These are phyloP conservation scores for Copromyces sp. DNA, from an alignment of 495 filamentous ascomycete species.

Conservation along the genomic window DNA sequence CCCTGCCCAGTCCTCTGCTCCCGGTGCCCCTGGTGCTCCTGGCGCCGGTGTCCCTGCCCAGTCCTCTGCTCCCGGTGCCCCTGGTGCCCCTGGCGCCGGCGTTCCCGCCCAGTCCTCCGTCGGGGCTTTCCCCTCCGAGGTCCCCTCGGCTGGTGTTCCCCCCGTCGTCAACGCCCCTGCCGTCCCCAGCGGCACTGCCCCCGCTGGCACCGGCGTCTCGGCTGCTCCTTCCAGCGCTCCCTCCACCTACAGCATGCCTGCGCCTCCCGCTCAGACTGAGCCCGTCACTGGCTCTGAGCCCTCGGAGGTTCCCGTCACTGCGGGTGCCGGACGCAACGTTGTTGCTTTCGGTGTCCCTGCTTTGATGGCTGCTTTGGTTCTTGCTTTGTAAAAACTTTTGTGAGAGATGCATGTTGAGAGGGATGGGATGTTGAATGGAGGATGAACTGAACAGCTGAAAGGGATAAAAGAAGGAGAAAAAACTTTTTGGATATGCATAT, in stretches of 20 bases:
- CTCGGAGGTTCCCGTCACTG: conserved; percentile 10
- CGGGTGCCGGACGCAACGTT: conserved; percentile 20
- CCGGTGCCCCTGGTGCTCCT: background rate
- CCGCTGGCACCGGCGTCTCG: background rate
- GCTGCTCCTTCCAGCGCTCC: background rate
- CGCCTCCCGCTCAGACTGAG: background rate
- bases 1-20: background rate
- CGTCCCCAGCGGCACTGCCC: background rate
- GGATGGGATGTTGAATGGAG: background rate
- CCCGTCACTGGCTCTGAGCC: background rate
- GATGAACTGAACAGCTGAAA: background rate
- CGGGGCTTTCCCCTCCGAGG: conserved; percentile 17
- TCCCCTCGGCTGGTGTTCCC: background rate
- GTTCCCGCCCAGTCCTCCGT: background rate
- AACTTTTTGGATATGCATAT: background rate
- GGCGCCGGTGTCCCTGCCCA: too few relatives aligned
- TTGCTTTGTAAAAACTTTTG: conserved; percentile 14
- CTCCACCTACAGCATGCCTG: conserved; percentile 5
- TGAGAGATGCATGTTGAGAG: background rate
- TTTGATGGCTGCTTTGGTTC: conserved; percentile 13
- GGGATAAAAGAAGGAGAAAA: background rate
- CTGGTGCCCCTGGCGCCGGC: background rate
- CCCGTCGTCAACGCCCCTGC: conserved; percentile 16
- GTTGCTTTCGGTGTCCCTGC: conserved; percentile 15
- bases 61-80: background rate